Percentiles rank a stretch among this genome's conserved stretches.
These are phyloP conservation scores for Didymella pomorum DNA, from an alignment of 2,329 filamentous ascomycete species.

Conservation along the genomic window DNA sequence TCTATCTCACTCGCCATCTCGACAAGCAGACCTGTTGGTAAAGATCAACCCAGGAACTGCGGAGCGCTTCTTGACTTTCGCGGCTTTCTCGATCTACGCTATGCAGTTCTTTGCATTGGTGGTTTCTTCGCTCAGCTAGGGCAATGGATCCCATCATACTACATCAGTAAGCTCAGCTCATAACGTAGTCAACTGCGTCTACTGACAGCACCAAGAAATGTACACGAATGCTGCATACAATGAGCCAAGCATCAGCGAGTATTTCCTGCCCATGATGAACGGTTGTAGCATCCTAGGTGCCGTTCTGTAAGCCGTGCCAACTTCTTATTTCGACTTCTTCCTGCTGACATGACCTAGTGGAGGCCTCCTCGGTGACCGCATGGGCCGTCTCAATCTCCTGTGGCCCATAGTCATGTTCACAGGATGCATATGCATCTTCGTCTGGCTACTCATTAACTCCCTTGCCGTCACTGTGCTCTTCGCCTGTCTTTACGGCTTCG, in stretches of 20 bases:
- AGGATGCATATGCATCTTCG: slow-evolving; percentile 59
- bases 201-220: slow-evolving; percentile 57
- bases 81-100: slow-evolving; percentile 44
- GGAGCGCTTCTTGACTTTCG: slow-evolving; percentile 44
- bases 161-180: slow-evolving; percentile 44
- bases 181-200: not conserved
- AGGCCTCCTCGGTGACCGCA: slow-evolving; percentile 61
- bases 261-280: slow-evolving; percentile 59
- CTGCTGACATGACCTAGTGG: slow-evolving; percentile 48
- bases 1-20: slow-evolving; percentile 49
- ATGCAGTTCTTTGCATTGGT: slow-evolving; percentile 42
- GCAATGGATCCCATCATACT: slow-evolving; percentile 43
- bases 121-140: slow-evolving; percentile 43
- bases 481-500: slow-evolving; percentile 73
- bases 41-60: slow-evolving; percentile 29
- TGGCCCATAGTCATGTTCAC: slow-evolving; percentile 56
- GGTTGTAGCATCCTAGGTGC: slow-evolving; percentile 64
- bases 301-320: slow-evolving; percentile 53
- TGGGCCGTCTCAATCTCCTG: slow-evolving; percentile 64
- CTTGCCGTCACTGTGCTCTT: slow-evolving; percentile 70
- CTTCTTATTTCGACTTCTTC: not conserved
- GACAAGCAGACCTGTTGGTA: slow-evolving; percentile 33
- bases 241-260: slow-evolving; percentile 50
- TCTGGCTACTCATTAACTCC: slow-evolving; percentile 61
- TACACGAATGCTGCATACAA: slow-evolving; percentile 64